A percentile compares a stretch with the other conserved stretches of the same genome.
These are phyloP conservation scores for Didymella lethalis DNA, from an alignment of 2,329 filamentous ascomycete genomes.

Conservation along the genomic window DNA sequence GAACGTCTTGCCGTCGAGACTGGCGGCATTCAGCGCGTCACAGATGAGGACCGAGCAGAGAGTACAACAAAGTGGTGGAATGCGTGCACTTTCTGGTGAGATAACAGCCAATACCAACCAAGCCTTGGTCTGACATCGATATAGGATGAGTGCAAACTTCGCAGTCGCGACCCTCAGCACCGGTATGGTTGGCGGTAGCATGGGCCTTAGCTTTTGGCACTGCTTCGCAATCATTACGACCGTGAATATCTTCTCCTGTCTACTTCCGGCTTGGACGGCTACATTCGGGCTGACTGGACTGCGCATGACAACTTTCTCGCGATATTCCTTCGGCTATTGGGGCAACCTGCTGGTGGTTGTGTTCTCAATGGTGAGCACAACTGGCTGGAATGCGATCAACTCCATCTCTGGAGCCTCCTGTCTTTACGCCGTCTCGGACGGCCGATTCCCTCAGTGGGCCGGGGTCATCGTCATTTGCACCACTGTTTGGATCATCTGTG, in stretches of 20 bases:
- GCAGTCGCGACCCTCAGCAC: conserved; percentile 49
- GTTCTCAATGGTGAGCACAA: conserved; percentile 51
- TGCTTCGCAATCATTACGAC: conserved; percentile 49
- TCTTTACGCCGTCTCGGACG: conserved; percentile 48
- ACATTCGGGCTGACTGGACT: conserved; percentile 48
- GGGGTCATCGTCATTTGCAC: conserved; percentile 52
- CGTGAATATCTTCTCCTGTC: conserved; percentile 45
- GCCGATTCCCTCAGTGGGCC: conserved; percentile 49
- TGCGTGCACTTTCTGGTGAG: conserved; percentile 38
- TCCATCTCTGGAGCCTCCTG: conserved; percentile 50
- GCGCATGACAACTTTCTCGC: conserved; percentile 49
- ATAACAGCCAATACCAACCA: not conserved
- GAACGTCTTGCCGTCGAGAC: conserved; percentile 32
- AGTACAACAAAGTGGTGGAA: conserved; percentile 37
- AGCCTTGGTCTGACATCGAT: not conserved
- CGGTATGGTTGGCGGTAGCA: conserved; percentile 42
- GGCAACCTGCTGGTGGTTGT: conserved; percentile 49
- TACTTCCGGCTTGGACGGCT: conserved; percentile 39
- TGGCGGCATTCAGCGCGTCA: conserved; percentile 34
- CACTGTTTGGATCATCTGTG: conserved; percentile 49
- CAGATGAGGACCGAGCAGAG: conserved; percentile 29
- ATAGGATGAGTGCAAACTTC: conserved; percentile 28
- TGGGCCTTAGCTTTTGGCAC: conserved; percentile 50
- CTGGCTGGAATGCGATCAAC: conserved; percentile 53
- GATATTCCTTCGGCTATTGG: conserved; percentile 53